Conservation (phyloP, 805 yeast species). For the Saccharomycopsis capsularis region DNA sequence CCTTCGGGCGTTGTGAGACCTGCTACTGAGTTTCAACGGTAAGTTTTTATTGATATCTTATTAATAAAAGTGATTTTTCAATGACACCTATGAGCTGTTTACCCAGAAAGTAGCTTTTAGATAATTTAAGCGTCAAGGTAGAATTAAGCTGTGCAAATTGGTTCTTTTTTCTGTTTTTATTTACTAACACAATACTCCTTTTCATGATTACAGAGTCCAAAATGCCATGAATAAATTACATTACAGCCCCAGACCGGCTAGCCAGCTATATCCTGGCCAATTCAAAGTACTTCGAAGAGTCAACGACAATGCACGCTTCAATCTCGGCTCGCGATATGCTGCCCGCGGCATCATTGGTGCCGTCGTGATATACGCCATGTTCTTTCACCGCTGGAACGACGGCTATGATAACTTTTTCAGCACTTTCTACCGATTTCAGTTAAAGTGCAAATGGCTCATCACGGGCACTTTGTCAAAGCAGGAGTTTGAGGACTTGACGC, state of each 20-base stretch:
- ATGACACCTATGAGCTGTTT: no score
- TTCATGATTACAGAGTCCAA: conserved; percentile 37
- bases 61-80: no score
- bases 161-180: background rate
- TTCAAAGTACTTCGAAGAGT: conserved; percentile 61
- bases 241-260: conserved; percentile 72
- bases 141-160: no score
- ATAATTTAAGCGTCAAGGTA: no score
- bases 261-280: conserved; percentile 72
- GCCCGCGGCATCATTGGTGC: conserved; percentile 45
- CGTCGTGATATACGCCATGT: conserved; percentile 51
- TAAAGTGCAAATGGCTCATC: conserved; percentile 46
- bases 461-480: conserved; percentile 48
- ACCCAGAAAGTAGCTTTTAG: no score
- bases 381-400: conserved; percentile 80
- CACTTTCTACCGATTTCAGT: conserved; percentile 55
- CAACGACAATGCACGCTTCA: conserved; percentile 41
- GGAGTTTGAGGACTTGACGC: conserved; percentile 60
- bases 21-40: conserved; percentile 54
- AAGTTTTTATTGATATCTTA: background rate
- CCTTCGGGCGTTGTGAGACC: conserved; percentile 47
- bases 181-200: background rate
- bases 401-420: conserved; percentile 72
- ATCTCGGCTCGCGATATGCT: conserved; percentile 53
- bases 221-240: conserved; percentile 68